These are phyloP conservation scores for Neurospora discreta DNA, from an alignment of 495 filamentous ascomycete genomes.

Conservation along the genomic window DNA sequence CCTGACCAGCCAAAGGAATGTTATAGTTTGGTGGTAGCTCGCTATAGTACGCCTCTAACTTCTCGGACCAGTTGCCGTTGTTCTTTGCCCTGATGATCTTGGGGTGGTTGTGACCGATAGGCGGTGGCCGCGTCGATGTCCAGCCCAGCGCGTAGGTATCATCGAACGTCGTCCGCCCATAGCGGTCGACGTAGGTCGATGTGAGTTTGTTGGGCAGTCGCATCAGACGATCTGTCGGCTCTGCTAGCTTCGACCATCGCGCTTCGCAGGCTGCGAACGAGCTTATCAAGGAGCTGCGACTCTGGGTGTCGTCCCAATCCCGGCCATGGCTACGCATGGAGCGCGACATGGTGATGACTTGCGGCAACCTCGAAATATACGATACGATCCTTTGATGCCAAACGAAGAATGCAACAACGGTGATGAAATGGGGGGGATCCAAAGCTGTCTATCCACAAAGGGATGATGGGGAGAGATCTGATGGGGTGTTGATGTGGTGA, in stretches of 20 bases:
- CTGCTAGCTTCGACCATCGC: not conserved
- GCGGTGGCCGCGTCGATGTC: not conserved
- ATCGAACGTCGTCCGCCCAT: conserved; percentile 6
- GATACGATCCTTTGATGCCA: not conserved
- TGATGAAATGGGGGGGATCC: not conserved
- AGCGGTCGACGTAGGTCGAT: conserved; percentile 4
- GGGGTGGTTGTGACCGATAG: conserved; percentile 10
- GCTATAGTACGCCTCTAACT: conserved; percentile 11
- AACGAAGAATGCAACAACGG: not conserved
- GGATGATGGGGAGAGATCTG: not conserved
- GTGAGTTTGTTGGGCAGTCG: conserved; percentile 8
- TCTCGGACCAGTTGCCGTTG: conserved; percentile 1
- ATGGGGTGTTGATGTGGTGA: not conserved
- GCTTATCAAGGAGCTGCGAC: not conserved
- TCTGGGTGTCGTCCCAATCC: not conserved
- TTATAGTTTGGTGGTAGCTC: conserved; percentile 3
- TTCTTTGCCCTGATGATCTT: conserved; percentile 9
- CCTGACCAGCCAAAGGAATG: conserved; percentile 21
- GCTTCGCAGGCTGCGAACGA: not conserved
- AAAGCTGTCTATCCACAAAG: not conserved
- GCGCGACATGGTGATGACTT: not conserved
- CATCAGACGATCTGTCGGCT: conserved; percentile 13
- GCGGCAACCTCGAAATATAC: not conserved
- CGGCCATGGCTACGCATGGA: not conserved
- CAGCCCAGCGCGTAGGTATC: conserved; percentile 5